phyloP scores from a whole-genome alignment of 2,329 filamentous ascomycete genomes.

The Dryadomyces quercus-mongolicae region DNA sequence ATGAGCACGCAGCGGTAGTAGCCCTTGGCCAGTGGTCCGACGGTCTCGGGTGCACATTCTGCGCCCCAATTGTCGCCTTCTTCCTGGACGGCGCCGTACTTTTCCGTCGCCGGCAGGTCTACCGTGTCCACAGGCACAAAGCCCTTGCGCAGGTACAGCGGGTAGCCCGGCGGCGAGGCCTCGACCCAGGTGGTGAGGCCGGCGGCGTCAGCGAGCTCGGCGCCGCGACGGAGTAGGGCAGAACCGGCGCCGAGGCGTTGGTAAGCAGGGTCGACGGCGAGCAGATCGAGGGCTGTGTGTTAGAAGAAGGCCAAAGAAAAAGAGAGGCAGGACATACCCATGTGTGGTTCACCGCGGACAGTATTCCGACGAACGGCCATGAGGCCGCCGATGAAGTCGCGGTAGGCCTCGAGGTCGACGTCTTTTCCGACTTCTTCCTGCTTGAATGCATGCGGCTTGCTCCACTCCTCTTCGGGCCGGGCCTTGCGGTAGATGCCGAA shows the following conservation, averaged over 20 bases:
- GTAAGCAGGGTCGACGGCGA: slow-evolving; percentile 13
- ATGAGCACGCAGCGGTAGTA: slow-evolving; percentile 15
- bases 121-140: slow-evolving; percentile 16
- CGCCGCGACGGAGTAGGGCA: slow-evolving; percentile 16
- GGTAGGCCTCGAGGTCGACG: slow-evolving; percentile 10
- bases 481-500: slow-evolving; percentile 14
- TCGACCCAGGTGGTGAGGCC: slow-evolving; percentile 16
- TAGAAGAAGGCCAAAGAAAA: background rate
- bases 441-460: slow-evolving; percentile 4
- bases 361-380: slow-evolving; percentile 8
- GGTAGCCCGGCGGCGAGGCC: slow-evolving; percentile 17
- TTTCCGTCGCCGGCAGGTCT: slow-evolving; percentile 13
- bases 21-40: slow-evolving; percentile 13
- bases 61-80: slow-evolving; percentile 16
- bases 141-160: slow-evolving; percentile 16
- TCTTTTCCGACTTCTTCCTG: slow-evolving; percentile 15
- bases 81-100: slow-evolving; percentile 11
- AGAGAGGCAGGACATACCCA: slow-evolving; percentile 13
- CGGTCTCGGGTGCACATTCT: slow-evolving; percentile 11
- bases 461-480: slow-evolving; percentile 17
- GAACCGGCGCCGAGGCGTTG: slow-evolving; percentile 17
- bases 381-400: slow-evolving; percentile 16
- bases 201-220: slow-evolving; percentile 16
- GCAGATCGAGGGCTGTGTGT: slow-evolving; percentile 14
- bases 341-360: slow-evolving; percentile 14